Percentiles rank a stretch among this genome's conserved stretches.
Evolutionary conservation across 164 flowering plant genomes (phyloP).

Genomic region (Litsea cubeba): DNA sequence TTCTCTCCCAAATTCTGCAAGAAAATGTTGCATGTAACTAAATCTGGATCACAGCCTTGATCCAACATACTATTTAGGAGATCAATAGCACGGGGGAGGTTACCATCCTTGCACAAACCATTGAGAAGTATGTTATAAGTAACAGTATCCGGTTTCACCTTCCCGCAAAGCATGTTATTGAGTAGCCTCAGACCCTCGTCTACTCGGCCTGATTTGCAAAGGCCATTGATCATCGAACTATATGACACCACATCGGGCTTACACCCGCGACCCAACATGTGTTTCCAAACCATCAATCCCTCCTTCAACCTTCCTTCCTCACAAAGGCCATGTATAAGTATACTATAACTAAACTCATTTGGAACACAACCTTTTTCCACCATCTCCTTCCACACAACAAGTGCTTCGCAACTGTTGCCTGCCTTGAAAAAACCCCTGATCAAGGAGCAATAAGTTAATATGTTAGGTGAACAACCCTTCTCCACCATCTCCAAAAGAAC

Average conservation of each 20-base stretch:
- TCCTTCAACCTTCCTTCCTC: slow-evolving; percentile 55
- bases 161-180: slow-evolving; percentile 69
- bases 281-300: slow-evolving; percentile 68
- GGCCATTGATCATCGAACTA: slow-evolving; percentile 76
- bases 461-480: slow-evolving; percentile 59
- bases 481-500: slow-evolving; percentile 48
- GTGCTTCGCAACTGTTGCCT: slow-evolving; percentile 49
- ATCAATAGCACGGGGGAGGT: slow-evolving; percentile 53
- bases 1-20: slow-evolving; percentile 52
- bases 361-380: slow-evolving; percentile 23
- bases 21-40: slow-evolving; percentile 62
- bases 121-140: slow-evolving; percentile 70
- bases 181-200: slow-evolving; percentile 63
- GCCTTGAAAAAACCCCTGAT: slow-evolving; percentile 62
- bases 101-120: slow-evolving; percentile 54
- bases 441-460: slow-evolving; percentile 69
- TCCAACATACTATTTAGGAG: slow-evolving; percentile 66
- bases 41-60: slow-evolving; percentile 71
- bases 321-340: slow-evolving; percentile 73
- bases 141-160: slow-evolving; percentile 65
- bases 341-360: slow-evolving; percentile 65
- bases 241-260: slow-evolving; percentile 75
- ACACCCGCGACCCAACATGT: slow-evolving; percentile 59
- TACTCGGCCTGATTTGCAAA: slow-evolving; percentile 57
- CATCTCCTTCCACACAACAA: slow-evolving; percentile 74